phyloP scores from a whole-genome alignment of 768 basidiomycete species.

The Hygrocybe punicea region DNA sequence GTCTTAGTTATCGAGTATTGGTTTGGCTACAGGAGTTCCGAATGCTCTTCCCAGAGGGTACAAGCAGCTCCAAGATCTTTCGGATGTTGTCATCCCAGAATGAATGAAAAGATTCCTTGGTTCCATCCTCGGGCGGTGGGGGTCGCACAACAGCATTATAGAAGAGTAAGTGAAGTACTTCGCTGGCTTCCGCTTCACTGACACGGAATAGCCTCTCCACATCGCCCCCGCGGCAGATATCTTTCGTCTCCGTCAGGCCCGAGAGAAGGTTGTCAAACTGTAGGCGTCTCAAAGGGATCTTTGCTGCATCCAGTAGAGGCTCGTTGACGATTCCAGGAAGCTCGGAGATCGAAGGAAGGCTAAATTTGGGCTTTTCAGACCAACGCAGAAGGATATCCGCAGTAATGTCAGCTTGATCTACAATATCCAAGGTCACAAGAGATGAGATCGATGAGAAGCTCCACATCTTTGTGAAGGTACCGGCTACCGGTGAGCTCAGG shows the following conservation, averaged over 20 bases:
- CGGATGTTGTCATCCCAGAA: constrained; percentile 28
- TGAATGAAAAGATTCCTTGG: constrained; percentile 9
- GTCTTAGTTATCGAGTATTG: constrained; percentile 14
- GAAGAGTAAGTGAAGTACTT: background rate
- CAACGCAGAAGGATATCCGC: too few relatives aligned
- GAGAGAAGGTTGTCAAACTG: too few relatives aligned
- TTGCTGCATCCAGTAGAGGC: too few relatives aligned
- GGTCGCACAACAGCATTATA: background rate
- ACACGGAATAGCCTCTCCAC: background rate
- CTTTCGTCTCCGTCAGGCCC: too few relatives aligned
- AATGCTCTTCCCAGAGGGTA: constrained; percentile 14
- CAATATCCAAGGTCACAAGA: too few relatives aligned
- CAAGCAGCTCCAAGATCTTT: constrained; percentile 15
- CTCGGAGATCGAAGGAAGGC: background rate
- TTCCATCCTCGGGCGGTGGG: constrained; percentile 1
- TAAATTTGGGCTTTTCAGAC: too few relatives aligned
- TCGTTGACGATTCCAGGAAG: too few relatives aligned
- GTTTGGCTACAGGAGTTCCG: constrained; percentile 18
- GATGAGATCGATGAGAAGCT: too few relatives aligned
- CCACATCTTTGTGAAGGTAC: too few relatives aligned
- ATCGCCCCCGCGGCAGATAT: background rate
- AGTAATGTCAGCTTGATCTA: too few relatives aligned
- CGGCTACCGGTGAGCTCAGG: too few relatives aligned
- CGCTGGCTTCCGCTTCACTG: background rate
- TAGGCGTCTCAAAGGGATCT: too few relatives aligned